Evolutionary conservation across 78 protist species (phyloP).

Genomic region (Dictyostelium firmibasis): DNA sequence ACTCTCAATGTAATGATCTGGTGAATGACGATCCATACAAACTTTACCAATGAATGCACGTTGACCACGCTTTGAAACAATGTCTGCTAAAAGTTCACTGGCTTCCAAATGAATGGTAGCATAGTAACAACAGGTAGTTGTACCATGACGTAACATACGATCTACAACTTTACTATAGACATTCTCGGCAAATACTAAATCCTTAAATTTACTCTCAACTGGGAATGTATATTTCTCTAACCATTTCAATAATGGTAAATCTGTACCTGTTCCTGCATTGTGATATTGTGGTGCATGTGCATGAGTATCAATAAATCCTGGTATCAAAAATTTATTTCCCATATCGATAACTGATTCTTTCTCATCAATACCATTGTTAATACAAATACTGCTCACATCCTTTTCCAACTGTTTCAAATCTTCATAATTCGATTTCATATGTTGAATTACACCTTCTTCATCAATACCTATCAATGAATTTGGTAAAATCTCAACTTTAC

Average conservation of each 20-base stretch:
- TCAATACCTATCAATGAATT: slow-evolving; percentile 42
- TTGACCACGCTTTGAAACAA: slow-evolving; percentile 80
- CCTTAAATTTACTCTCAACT: slow-evolving; percentile 80
- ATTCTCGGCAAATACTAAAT: slow-evolving; percentile 76
- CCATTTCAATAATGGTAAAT: slow-evolving; percentile 92
- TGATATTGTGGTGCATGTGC: slow-evolving; percentile 94
- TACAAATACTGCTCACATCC: not conserved
- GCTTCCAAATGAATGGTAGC: slow-evolving; percentile 93
- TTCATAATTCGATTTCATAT: not conserved
- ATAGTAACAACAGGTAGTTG: slow-evolving; percentile 90
- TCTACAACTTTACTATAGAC: slow-evolving; percentile 82
- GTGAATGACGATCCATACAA: slow-evolving; percentile 89
- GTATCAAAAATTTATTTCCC: slow-evolving; percentile 84
- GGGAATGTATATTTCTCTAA: slow-evolving; percentile 93
- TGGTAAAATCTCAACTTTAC: slow-evolving; percentile 32
- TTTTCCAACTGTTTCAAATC: not conserved
- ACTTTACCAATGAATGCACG: slow-evolving; percentile 93
- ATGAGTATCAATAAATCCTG: slow-evolving; percentile 95
- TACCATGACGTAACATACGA: slow-evolving; percentile 82
- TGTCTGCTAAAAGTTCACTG: slow-evolving; percentile 39
- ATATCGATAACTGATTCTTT: slow-evolving; percentile 5
- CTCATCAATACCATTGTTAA: not conserved
- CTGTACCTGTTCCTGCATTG: slow-evolving; percentile 88
- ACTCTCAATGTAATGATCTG: slow-evolving; percentile 89
- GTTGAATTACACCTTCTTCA: slow-evolving; percentile 11